Evolutionary conservation across 441 rosid genomes (phyloP).

Genomic region (Jatropha multifida): DNA sequence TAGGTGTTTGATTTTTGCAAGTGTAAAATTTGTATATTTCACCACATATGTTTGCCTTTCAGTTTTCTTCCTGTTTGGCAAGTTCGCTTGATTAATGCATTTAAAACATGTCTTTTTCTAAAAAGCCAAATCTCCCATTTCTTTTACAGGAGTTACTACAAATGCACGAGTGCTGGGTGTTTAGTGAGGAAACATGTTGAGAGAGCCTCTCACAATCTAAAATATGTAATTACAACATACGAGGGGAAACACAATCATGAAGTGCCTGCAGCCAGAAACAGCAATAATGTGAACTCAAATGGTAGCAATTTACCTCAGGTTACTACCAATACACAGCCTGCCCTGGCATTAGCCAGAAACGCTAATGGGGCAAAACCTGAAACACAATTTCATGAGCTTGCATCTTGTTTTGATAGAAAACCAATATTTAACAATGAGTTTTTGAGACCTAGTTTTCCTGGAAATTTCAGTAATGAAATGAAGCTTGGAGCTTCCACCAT

Average conservation of each 20-base stretch:
- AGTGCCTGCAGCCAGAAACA: constrained; percentile 64
- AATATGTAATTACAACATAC: constrained; percentile 55
- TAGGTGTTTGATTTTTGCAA: background rate
- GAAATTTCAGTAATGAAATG: constrained; percentile 44
- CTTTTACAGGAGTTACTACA: constrained; percentile 64
- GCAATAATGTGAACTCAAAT: constrained; percentile 34
- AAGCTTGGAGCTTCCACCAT: constrained; percentile 38
- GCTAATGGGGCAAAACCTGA: constrained; percentile 35
- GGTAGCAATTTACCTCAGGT: constrained; percentile 26
- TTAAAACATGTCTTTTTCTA: background rate
- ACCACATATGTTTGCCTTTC: background rate
- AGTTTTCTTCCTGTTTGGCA: background rate
- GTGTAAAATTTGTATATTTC: background rate
- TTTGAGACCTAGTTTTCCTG: constrained; percentile 36
- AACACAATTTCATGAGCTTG: constrained; percentile 40
- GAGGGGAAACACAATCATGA: constrained; percentile 75
- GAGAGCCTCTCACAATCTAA: constrained; percentile 62
- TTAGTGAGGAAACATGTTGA: constrained; percentile 70
- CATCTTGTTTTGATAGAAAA: constrained; percentile 39
- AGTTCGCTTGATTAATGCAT: background rate
- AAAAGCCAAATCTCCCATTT: background rate
- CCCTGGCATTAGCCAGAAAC: constrained; percentile 34
- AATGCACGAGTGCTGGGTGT: constrained; percentile 67
- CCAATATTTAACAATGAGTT: constrained; percentile 33
- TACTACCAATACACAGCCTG: constrained; percentile 31